phyloP scores from a whole-genome alignment of 1,284 basidiomycete genomes.

The Hemileia vastatrix region DNA sequence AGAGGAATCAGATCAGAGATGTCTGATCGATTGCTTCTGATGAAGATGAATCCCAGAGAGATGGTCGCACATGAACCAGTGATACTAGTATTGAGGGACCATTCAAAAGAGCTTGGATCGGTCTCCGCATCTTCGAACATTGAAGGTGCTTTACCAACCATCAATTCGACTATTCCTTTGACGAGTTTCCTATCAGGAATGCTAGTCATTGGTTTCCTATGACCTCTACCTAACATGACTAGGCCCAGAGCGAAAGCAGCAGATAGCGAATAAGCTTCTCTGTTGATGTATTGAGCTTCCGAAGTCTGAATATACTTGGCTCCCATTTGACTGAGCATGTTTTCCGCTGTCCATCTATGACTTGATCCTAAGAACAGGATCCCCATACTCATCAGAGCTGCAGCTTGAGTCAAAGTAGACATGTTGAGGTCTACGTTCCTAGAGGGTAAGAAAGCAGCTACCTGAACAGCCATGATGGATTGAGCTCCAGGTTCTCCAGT shows the following conservation, averaged over 20 bases:
- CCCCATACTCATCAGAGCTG: constrained; percentile 78
- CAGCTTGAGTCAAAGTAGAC: constrained; percentile 76
- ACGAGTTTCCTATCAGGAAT: no score
- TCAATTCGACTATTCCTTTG: constrained; percentile 18
- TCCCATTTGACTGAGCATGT: constrained; percentile 74
- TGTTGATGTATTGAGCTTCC: constrained; percentile 36
- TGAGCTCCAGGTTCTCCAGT: constrained; percentile 76
- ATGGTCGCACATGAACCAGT: constrained; percentile 83
- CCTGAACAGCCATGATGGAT: constrained; percentile 81
- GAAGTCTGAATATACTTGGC: constrained; percentile 53
- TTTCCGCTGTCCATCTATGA: constrained; percentile 82
- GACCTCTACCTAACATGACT: constrained; percentile 67
- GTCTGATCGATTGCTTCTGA: constrained; percentile 70
- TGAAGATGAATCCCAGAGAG: constrained; percentile 82
- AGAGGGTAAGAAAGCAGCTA: constrained; percentile 77
- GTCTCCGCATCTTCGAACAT: constrained; percentile 46
- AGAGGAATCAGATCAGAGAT: constrained; percentile 73
- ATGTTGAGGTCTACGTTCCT: constrained; percentile 81
- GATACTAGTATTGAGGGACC: constrained; percentile 65
- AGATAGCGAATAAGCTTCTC: constrained; percentile 83
- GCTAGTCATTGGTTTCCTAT: constrained; percentile 21
- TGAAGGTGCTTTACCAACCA: constrained; percentile 27
- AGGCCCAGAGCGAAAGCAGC: constrained; percentile 85
- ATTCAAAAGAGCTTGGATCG: no score
- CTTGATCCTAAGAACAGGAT: constrained; percentile 79